These are phyloP conservation scores for Bretschneidera sinensis DNA, from an alignment of 345 rosid genomes.

Conservation along the genomic window DNA sequence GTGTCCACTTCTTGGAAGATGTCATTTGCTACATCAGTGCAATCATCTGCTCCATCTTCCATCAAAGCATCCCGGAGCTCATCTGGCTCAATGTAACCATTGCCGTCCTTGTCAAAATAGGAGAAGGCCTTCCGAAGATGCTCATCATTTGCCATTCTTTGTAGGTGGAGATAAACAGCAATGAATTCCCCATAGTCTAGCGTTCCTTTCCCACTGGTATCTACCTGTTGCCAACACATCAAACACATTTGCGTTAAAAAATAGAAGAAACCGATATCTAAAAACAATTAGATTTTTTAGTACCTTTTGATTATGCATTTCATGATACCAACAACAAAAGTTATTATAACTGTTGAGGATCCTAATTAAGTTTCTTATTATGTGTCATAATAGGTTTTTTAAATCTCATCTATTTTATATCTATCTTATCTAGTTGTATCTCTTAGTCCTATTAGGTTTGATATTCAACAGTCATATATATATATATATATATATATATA, in stretches of 20 bases:
- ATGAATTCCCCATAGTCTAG: conserved; percentile 89
- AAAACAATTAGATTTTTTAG: neutral
- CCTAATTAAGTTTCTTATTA: too few species aligned
- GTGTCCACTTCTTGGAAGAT: conserved; percentile 99
- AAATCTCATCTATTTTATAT: too few species aligned
- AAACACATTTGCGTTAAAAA: conserved; percentile 16
- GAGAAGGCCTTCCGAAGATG: conserved; percentile 97
- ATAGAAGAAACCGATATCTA: neutral
- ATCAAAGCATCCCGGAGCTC: conserved; percentile 88
- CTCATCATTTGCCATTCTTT: conserved; percentile 92
- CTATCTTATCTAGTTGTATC: too few species aligned
- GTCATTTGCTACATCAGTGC: conserved; percentile 87
- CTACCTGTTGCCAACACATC: conserved; percentile 56
- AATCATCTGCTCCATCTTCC: conserved; percentile 96
- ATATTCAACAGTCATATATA: too few species aligned
- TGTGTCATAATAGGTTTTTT: too few species aligned
- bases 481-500: too few species aligned
- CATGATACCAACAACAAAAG: conserved; percentile 1
- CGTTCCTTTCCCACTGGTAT: conserved; percentile 85
- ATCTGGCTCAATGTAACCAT: conserved; percentile 79
- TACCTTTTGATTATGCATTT: neutral
- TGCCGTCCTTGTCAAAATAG: conserved; percentile 91
- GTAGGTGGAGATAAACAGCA: conserved; percentile 88
- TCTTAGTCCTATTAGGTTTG: too few species aligned
- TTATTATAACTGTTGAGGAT: too few species aligned